phyloP scores from a whole-genome alignment of 2,329 filamentous ascomycete genomes.

The Dactylellina haptotyla region DNA sequence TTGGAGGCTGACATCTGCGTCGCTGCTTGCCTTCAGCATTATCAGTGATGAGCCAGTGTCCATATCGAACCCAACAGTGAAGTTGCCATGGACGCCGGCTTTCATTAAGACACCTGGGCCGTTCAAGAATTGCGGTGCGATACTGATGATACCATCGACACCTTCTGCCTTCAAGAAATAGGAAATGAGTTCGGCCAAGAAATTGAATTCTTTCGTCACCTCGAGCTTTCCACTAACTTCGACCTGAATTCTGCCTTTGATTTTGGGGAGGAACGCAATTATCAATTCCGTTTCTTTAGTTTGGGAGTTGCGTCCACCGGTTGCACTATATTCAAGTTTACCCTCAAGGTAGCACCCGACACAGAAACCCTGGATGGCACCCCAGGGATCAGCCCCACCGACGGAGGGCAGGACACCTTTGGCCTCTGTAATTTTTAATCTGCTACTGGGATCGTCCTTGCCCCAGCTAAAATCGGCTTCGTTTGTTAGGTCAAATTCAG shows the following conservation, averaged over 20 bases:
- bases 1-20: background rate
- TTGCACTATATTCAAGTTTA: constrained; percentile 7
- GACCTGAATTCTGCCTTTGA: constrained; percentile 13
- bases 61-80: constrained; percentile 15
- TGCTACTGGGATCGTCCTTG: constrained; percentile 2
- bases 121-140: constrained; percentile 21
- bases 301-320: constrained; percentile 12
- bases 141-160: constrained; percentile 6
- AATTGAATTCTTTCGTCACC: constrained; percentile 15
- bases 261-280: constrained; percentile 11
- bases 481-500: background rate
- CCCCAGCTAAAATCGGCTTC: constrained; percentile 10
- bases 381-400: background rate
- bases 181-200: background rate
- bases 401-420: background rate
- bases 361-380: background rate
- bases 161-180: background rate
- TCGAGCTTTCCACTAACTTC: constrained; percentile 8
- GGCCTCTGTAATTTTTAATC: background rate
- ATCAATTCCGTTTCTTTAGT: background rate
- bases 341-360: constrained; percentile 27
- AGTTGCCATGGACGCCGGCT: constrained; percentile 13
- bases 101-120: constrained; percentile 20
- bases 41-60: constrained; percentile 3
- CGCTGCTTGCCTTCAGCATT: background rate